Conservation (phyloP, 352 stramenopile genomes). For the Aphanomyces stellatus region DNA sequence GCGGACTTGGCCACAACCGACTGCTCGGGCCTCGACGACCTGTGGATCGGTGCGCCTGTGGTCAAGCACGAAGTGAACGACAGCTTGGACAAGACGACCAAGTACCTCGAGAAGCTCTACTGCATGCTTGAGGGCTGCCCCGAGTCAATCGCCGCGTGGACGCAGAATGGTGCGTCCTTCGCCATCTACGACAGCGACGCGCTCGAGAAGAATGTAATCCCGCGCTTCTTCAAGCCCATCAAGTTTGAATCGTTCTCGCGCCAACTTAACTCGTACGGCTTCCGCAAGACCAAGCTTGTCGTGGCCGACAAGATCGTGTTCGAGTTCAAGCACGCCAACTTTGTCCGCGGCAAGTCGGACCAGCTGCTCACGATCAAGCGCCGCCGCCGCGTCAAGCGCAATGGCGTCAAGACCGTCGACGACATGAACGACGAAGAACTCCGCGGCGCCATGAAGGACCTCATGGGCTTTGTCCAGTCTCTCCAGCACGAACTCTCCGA, state of each 20-base stretch:
- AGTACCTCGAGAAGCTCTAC: constrained; percentile 21
- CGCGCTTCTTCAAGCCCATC: constrained; percentile 94
- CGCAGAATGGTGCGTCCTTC: constrained; percentile 64
- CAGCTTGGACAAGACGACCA: constrained; percentile 10
- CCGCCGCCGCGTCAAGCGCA: constrained; percentile 16
- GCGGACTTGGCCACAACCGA: neutral
- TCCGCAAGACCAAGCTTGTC: constrained; percentile 50
- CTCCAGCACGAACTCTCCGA: constrained; percentile 10
- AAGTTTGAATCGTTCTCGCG: constrained; percentile 94
- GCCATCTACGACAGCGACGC: constrained; percentile 76
- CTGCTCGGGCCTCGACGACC: neutral
- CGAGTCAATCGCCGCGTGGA: constrained; percentile 34
- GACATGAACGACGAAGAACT: constrained; percentile 14
- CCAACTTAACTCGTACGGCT: constrained; percentile 94
- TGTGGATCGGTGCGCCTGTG: neutral
- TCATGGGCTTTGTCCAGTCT: constrained; percentile 15
- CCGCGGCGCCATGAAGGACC: neutral
- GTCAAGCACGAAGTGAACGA: neutral
- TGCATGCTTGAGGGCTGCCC: constrained; percentile 15
- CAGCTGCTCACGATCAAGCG: constrained; percentile 18
- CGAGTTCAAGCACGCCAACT: constrained; percentile 15
- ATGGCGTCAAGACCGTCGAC: neutral
- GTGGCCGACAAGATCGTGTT: constrained; percentile 8
- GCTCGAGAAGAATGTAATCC: constrained; percentile 83
- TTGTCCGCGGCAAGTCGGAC: constrained; percentile 20